Evolutionary conservation across 1,139 yeast genomes (phyloP), one percentile per base, ranked within the genome.

Genomic region (Yamadazyma sp.): DNA sequence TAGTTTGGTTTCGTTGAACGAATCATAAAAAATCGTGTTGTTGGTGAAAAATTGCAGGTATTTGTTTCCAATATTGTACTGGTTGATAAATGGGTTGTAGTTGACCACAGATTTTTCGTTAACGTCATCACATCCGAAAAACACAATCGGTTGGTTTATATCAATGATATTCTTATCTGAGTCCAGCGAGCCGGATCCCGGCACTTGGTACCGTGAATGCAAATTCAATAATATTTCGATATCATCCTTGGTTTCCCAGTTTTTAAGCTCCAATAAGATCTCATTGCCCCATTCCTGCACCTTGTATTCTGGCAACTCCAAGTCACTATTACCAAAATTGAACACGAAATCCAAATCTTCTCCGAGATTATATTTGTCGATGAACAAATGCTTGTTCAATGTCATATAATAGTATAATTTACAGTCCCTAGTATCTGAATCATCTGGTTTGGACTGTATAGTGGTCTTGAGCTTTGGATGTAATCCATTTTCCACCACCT

Each of bases 261-360:
- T 38, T 8, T 41, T 37, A 10, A 64, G 46, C 42, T 66, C 65
- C 37, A 70, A 48, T 29, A 71, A 48, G 2, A 68, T 41, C 42
- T 70, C 75, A 40, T 57, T 62, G 0, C 77, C 77, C 77, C 77
- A 71, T 41, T 60, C 59, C 2, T 44, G 36, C 1, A 69, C 52
- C 26, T 57, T 54, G 46, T 71, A 71, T 29, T 56, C 73, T 0
- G 77, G 77, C n/a, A 67, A 52, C 46, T 71, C 77, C 41, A 71
- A 52, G 46, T 71, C 70, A 10, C 51, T 44, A 15, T 57, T 51
- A 1, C 77, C 77, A 38, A 55, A 60, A 28, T 57, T 52, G 15
- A 59, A 51, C 3, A 66, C 46, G n/a, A 64, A 46, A 2, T 44
- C 40, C 11, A 62, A 48, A 17, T 51, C 52, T 6, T 41, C 40